Conservation (phyloP, 768 basidiomycete species). For the Tulasnella sp. region DNA sequence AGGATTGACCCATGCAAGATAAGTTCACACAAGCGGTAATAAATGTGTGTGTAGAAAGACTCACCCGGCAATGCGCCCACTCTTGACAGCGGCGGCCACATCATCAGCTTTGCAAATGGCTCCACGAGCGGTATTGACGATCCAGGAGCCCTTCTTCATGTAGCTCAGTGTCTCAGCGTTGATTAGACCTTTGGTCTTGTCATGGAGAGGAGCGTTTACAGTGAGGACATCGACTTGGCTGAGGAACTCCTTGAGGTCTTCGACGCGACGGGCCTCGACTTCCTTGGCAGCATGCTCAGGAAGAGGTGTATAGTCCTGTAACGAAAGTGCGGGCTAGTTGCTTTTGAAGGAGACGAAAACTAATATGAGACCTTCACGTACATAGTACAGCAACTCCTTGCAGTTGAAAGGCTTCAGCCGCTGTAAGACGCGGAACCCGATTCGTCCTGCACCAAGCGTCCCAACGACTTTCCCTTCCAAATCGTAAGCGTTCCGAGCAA, state of each 20-base stretch:
- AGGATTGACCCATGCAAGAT: too few species aligned
- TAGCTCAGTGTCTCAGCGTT: constrained; percentile 73
- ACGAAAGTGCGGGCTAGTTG: neutral
- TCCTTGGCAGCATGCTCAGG: constrained; percentile 49
- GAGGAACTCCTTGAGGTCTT: constrained; percentile 16
- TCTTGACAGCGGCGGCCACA: constrained; percentile 63
- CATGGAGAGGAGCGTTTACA: constrained; percentile 84
- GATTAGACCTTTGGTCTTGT: constrained; percentile 68
- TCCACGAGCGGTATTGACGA: constrained; percentile 89
- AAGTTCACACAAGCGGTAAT: constrained; percentile 11
- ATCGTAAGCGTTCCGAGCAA: constrained; percentile 78
- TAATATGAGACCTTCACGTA: constrained; percentile 60
- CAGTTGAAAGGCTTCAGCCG: constrained; percentile 72
- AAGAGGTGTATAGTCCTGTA: constrained; percentile 20
- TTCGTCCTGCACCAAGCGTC: constrained; percentile 68
- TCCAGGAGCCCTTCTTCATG: constrained; percentile 87
- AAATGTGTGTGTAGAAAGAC: too few species aligned
- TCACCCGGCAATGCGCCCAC: constrained; percentile 58
- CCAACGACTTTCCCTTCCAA: constrained; percentile 87
- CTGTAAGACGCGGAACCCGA: constrained; percentile 74
- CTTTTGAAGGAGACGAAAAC: constrained; percentile 28
- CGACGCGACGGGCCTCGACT: constrained; percentile 42
- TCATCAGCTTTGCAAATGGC: constrained; percentile 82
- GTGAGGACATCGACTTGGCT: constrained; percentile 66
- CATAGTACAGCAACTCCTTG: constrained; percentile 87